A percentile compares a stretch with the other conserved stretches of the same genome.
Evolutionary conservation across 805 yeast species (phyloP).

Genomic region (Saccharomycopsis fibuligera): DNA sequence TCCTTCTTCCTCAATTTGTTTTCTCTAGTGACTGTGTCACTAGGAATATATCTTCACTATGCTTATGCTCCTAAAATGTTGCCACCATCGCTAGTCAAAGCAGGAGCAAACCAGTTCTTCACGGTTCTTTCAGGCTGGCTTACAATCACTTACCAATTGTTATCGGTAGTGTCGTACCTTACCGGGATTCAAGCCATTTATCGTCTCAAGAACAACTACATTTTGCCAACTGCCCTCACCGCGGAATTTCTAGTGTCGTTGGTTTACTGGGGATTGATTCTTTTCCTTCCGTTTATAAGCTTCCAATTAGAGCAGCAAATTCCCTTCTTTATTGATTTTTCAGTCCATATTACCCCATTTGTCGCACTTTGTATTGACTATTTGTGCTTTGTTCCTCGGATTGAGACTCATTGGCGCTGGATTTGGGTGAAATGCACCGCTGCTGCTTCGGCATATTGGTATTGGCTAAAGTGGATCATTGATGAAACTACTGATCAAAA

Average conservation of each 20-base stretch:
- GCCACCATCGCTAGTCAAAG: not conserved
- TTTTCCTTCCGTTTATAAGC: slow-evolving; percentile 42
- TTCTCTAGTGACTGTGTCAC: not conserved
- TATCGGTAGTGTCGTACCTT: slow-evolving; percentile 43
- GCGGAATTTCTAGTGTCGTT: slow-evolving; percentile 54
- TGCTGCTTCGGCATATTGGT: slow-evolving; percentile 14
- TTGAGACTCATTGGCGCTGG: slow-evolving; percentile 1
- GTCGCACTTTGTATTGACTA: slow-evolving; percentile 11
- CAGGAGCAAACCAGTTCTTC: slow-evolving; percentile 64
- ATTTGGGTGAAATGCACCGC: slow-evolving; percentile 1
- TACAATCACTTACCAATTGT: slow-evolving; percentile 54
- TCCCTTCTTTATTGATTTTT: slow-evolving; percentile 14
- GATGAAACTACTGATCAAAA: slow-evolving; percentile 14
- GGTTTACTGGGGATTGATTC: slow-evolving; percentile 63
- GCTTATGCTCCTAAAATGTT: not conserved
- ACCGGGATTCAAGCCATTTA: not conserved
- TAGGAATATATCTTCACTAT: not conserved
- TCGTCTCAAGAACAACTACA: slow-evolving; percentile 30
- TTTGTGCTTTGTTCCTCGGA: slow-evolving; percentile 4
- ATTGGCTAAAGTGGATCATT: slow-evolving; percentile 15
- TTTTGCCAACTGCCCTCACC: slow-evolving; percentile 50
- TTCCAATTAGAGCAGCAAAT: slow-evolving; percentile 21
- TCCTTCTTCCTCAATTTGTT: not conserved
- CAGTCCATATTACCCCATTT: slow-evolving; percentile 18
- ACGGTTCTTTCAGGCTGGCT: slow-evolving; percentile 55